A percentile compares a stretch with the other conserved stretches of the same genome.
Evolutionary conservation across 129 eudicot species (phyloP).

Genomic region (Tanacetum coccineum): DNA sequence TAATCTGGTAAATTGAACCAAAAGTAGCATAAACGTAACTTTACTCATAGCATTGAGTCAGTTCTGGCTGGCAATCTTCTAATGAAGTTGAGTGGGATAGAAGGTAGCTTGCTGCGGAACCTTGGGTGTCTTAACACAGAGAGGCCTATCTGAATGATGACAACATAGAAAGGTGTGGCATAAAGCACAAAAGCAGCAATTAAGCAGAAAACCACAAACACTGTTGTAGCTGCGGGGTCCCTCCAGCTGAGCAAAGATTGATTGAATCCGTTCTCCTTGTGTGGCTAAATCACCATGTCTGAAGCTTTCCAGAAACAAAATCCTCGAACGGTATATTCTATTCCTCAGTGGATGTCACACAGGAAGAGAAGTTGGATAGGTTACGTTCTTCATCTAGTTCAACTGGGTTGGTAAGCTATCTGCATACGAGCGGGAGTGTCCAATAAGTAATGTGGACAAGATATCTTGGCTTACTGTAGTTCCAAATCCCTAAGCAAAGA

Average conservation of each 20-base stretch:
- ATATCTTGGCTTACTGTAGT: constrained; percentile 53
- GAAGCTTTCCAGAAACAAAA: constrained; percentile 63
- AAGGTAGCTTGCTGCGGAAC: too few species aligned
- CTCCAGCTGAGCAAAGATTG: constrained; percentile 81
- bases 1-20: too few species aligned
- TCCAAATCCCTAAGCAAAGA: constrained; percentile 74
- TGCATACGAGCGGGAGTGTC: constrained; percentile 54
- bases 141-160: too few species aligned
- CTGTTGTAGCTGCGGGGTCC: constrained; percentile 60
- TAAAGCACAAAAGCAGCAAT: too few species aligned
- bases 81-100: too few species aligned
- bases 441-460: constrained; percentile 87
- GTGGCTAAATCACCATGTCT: constrained; percentile 65
- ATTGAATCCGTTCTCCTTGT: constrained; percentile 69
- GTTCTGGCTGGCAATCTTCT: too few species aligned
- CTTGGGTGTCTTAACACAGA: too few species aligned
- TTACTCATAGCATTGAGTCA: too few species aligned
- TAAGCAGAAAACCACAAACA: too few species aligned
- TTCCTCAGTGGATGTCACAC: constrained; percentile 37
- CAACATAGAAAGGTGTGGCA: too few species aligned
- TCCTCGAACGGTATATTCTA: constrained; percentile 66
- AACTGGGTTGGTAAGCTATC: constrained; percentile 39
- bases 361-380: constrained; percentile 54
- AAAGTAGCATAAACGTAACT: too few species aligned
- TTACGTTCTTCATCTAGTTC: constrained; percentile 80